Conservation (phyloP, 2,329 filamentous ascomycete species). For the Fonsecaea multimorphosa region DNA sequence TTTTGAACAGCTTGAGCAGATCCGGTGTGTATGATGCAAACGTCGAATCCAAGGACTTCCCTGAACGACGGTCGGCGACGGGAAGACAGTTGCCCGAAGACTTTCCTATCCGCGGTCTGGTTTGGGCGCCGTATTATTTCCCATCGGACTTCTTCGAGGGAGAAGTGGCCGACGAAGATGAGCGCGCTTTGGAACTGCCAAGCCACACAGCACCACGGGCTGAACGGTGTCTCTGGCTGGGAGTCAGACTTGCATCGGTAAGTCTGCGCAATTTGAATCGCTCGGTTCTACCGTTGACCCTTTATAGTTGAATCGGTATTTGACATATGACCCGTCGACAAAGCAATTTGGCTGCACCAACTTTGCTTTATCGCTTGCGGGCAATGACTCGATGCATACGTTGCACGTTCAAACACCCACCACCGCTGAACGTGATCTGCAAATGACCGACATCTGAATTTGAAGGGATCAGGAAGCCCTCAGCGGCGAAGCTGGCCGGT, state of each 20-base stretch:
- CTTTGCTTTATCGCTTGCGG: conserved; percentile 24
- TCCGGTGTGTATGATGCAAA: conserved; percentile 45
- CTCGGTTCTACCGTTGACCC: neutral
- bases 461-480: neutral
- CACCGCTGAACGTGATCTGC: conserved; percentile 16
- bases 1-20: conserved; percentile 60
- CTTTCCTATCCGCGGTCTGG: conserved; percentile 62
- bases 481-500: neutral
- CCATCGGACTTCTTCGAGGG: conserved; percentile 59
- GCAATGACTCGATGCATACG: conserved; percentile 19
- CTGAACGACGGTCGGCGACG: conserved; percentile 48
- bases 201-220: conserved; percentile 56
- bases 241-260: conserved; percentile 52
- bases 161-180: conserved; percentile 60
- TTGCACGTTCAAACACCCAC: conserved; percentile 22
- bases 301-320: conserved; percentile 46
- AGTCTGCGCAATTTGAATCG: conserved; percentile 28
- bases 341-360: conserved; percentile 45
- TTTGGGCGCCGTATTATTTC: conserved; percentile 58
- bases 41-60: conserved; percentile 52
- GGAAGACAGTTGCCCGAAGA: conserved; percentile 63
- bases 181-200: conserved; percentile 58
- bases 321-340: conserved; percentile 45
- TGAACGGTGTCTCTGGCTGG: conserved; percentile 60
- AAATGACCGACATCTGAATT: conserved; percentile 27